Conservation (phyloP, 2,329 filamentous ascomycete species). For the Sclerotinia sclerotiorum region DNA sequence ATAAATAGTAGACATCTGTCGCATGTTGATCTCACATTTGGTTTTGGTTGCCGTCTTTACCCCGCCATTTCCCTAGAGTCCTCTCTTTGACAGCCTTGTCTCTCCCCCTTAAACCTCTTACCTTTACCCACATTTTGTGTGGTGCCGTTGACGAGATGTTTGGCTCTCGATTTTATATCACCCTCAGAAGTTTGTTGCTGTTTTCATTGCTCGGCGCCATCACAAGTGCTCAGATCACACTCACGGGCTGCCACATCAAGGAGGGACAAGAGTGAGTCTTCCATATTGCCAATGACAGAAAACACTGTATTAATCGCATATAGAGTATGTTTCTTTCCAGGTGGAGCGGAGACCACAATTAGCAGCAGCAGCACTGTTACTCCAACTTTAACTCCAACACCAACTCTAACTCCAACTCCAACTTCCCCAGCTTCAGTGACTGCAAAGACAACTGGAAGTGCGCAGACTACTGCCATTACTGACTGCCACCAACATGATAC, state of each 20-base stretch:
- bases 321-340: neutral
- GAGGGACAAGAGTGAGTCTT: constrained; percentile 9
- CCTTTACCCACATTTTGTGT: neutral
- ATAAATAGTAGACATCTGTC: neutral
- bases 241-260: neutral
- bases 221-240: neutral
- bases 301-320: neutral
- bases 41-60: neutral
- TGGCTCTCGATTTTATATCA: neutral
- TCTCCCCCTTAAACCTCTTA: neutral
- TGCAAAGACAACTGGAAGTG: neutral
- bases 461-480: neutral
- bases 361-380: neutral
- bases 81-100: neutral
- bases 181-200: neutral
- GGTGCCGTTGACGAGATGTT: neutral
- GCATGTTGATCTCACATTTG: neutral
- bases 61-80: neutral
- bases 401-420: neutral
- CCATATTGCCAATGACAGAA: neutral
- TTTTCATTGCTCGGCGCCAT: neutral
- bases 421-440: neutral
- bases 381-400: neutral
- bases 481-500: constrained; percentile 8
- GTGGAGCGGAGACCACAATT: neutral